Percentiles rank a stretch among this genome's conserved stretches.
Conservation (phyloP, 495 filamentous ascomycete species). For the Xylaria intraflava region DNA sequence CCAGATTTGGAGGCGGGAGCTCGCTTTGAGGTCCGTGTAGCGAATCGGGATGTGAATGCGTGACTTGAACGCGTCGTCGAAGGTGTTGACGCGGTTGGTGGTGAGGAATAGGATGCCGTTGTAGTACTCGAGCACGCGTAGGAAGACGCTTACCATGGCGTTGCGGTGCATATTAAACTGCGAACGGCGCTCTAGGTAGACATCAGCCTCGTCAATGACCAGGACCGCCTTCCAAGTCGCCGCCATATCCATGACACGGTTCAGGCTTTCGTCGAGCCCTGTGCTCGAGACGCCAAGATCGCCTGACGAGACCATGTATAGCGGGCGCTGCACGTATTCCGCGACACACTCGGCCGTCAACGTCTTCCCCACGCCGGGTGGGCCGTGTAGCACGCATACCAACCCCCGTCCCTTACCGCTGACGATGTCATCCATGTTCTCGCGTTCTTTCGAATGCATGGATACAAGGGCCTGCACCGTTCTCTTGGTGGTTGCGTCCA, state of each 20-base stretch:
- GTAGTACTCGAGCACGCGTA: slow-evolving; percentile 10
- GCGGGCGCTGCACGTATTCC: slow-evolving; percentile 43
- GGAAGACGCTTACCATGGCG: slow-evolving; percentile 40
- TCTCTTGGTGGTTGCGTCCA: slow-evolving; percentile 45
- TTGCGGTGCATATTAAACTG: slow-evolving; percentile 41
- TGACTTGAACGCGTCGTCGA: background rate
- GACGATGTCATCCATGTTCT: slow-evolving; percentile 28
- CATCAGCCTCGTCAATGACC: slow-evolving; percentile 47
- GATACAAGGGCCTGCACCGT: slow-evolving; percentile 48
- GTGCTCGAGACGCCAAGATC: slow-evolving; percentile 42
- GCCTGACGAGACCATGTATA: slow-evolving; percentile 48
- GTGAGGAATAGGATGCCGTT: slow-evolving; percentile 1
- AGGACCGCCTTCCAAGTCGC: slow-evolving; percentile 45
- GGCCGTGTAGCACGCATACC: slow-evolving; percentile 38
- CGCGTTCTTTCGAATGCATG: slow-evolving; percentile 22
- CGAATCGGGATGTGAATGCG: slow-evolving; percentile 37
- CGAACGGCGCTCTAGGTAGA: slow-evolving; percentile 40
- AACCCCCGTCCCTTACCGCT: slow-evolving; percentile 32
- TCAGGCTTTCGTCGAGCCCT: slow-evolving; percentile 28
- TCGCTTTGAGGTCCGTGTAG: slow-evolving; percentile 30
- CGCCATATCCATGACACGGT: slow-evolving; percentile 44
- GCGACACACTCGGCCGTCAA: slow-evolving; percentile 43
- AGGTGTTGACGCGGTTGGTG: background rate
- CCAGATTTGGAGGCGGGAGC: slow-evolving; percentile 38
- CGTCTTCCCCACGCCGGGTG: slow-evolving; percentile 36